Base-by-base conservation (phyloP, 1,284 basidiomycete species). In the Sanghuangporus weigelae region DNA sequence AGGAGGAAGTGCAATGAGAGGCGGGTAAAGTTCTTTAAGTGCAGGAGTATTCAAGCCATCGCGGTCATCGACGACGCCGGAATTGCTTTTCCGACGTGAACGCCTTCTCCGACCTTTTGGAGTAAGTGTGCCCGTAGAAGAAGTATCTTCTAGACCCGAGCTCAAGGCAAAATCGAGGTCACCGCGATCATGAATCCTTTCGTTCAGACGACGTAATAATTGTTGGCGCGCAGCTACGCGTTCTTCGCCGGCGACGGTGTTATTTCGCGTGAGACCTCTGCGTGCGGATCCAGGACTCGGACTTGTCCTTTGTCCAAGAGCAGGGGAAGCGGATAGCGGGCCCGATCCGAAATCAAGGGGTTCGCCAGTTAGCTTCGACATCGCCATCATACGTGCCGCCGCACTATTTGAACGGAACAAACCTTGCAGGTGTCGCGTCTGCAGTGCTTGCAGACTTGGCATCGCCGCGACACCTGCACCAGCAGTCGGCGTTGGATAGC, bases 341-440 rank as follows among this genome's bases (percentile, higher is more conserved):
- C 63, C 39, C 23, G 39, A 56, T 31, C 31, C 19, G 69, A 54
- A 69, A 63, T 87, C 84, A 66, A 86, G 81, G 5, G 77, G 77
- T 40, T 84, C 86, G 23, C 86, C 85, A 0, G 85, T 90, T 57
- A 92, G 77, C 70, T 91, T 91, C 68, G 86, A 83, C 81, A 92
- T 82, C 10, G 89, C 88, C 78, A 87, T 80, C 72, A 85, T 83
- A 59, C 84, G 82, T 26, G 84, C 82, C 7, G 79, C 77, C 19
- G 89, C 87, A 71, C 90, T 92, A 71, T 92, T 92, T 3, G 90
- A 92, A 19, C 91, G 85, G 71, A 87, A 85, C 6, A 93, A 78
- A 26, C 87, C 84, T 67, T 79, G 81, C 72, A 83, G 69, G 57
- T 68, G 64, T 12, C 65, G 62, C 11, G 68, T 68, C 64, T 76